phyloP scores from a whole-genome alignment of 1,284 basidiomycete species.

The Vanrija sp. region DNA sequence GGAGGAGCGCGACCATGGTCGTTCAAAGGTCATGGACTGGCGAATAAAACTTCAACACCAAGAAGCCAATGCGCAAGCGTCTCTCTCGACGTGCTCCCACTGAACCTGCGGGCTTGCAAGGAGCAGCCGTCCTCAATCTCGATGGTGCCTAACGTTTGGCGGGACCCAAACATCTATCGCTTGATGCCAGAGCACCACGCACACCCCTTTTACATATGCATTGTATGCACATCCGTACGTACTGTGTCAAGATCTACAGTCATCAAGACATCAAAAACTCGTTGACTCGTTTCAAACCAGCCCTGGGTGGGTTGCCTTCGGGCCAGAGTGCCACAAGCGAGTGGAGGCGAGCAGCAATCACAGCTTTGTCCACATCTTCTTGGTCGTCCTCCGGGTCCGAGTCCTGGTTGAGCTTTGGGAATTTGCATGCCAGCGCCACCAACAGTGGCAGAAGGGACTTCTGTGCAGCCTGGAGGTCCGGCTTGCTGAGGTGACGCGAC shows the following conservation, averaged over 20 bases:
- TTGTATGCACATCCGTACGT: too few species aligned
- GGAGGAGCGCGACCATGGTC: too few species aligned
- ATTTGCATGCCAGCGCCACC: conserved; percentile 22
- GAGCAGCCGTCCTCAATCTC: too few species aligned
- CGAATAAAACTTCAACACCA: too few species aligned
- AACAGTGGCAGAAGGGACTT: conserved; percentile 31
- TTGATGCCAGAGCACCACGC: too few species aligned
- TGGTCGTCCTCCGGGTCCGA: not conserved
- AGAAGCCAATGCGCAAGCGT: not conserved
- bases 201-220: too few species aligned
- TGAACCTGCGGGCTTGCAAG: too few species aligned
- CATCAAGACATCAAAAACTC: conserved; percentile 37
- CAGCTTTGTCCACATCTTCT: conserved; percentile 20
- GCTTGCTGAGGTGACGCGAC: not conserved
- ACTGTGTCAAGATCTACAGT: too few species aligned
- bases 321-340: conserved; percentile 41
- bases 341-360: conserved; percentile 33
- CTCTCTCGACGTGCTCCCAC: too few species aligned
- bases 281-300: conserved; percentile 44
- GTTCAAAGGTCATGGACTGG: too few species aligned
- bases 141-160: too few species aligned
- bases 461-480: conserved; percentile 6
- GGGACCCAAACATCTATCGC: too few species aligned
- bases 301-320: conserved; percentile 44
- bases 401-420: conserved; percentile 3